Conservation (phyloP, 164 flowering plant genomes). For the Brasenia schreberi region DNA sequence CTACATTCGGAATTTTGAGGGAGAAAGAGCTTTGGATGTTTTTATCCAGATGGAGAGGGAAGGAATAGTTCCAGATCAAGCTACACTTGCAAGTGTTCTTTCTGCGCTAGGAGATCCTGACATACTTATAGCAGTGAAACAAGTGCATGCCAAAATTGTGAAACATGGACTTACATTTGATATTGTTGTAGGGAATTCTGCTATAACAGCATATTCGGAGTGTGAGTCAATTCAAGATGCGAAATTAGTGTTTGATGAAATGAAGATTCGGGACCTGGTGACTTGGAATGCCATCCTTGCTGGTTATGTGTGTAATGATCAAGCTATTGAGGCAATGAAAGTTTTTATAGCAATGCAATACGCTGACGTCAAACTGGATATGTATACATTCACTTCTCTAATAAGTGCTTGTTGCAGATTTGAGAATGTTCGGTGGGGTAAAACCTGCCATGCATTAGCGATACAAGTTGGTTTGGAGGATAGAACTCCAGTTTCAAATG, state of each 20-base stretch:
- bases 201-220: slow-evolving; percentile 55
- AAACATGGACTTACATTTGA: slow-evolving; percentile 34
- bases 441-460: slow-evolving; percentile 52
- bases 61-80: slow-evolving; percentile 42
- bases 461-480: slow-evolving; percentile 50
- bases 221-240: slow-evolving; percentile 55
- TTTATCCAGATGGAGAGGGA: slow-evolving; percentile 47
- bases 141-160: slow-evolving; percentile 46
- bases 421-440: slow-evolving; percentile 27
- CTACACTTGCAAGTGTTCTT: slow-evolving; percentile 60
- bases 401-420: slow-evolving; percentile 50
- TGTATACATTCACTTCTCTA: slow-evolving; percentile 57
- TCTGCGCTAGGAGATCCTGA: slow-evolving; percentile 37
- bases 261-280: slow-evolving; percentile 38
- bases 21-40: slow-evolving; percentile 28
- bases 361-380: slow-evolving; percentile 45
- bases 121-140: slow-evolving; percentile 22
- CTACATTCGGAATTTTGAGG: slow-evolving; percentile 28
- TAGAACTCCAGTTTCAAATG: slow-evolving; percentile 39
- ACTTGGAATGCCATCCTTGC: slow-evolving; percentile 81
- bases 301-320: slow-evolving; percentile 36
- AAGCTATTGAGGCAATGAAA: slow-evolving; percentile 23
- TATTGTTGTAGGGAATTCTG: slow-evolving; percentile 46
- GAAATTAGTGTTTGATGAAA: slow-evolving; percentile 29
- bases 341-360: slow-evolving; percentile 43